phyloP scores from a whole-genome alignment of 345 rosid genomes.

The Cardamine resedifolia region DNA sequence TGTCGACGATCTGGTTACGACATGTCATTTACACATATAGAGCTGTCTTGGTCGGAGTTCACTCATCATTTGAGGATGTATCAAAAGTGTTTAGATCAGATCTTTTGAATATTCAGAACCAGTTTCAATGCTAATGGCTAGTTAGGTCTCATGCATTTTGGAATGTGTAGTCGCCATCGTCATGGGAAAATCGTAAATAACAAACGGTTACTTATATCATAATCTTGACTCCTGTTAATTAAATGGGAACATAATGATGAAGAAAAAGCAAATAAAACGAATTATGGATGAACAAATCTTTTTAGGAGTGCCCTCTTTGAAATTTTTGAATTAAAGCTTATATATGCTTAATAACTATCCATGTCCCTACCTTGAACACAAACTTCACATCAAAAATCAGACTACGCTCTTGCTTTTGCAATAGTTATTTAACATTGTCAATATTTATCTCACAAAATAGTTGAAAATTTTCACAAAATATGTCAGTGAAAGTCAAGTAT shows the following conservation, averaged over 20 bases:
- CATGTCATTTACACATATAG: too few relatives aligned
- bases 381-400: not conserved
- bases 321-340: slow-evolving; percentile 34
- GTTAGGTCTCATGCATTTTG: not conserved
- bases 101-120: not conserved
- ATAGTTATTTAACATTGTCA: not conserved
- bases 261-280: slow-evolving; percentile 12
- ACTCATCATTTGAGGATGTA: slow-evolving; percentile 17
- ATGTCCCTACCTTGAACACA: slow-evolving; percentile 37
- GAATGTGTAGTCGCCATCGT: not conserved
- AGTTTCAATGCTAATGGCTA: not conserved
- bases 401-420: slow-evolving; percentile 13
- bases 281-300: slow-evolving; percentile 29
- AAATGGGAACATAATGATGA: slow-evolving; percentile 30
- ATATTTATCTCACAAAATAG: slow-evolving; percentile 7
- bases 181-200: not conserved
- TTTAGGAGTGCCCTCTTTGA: slow-evolving; percentile 32
- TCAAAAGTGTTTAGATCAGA: not conserved
- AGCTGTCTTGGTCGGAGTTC: slow-evolving; percentile 40
- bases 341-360: slow-evolving; percentile 29
- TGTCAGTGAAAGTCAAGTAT: not conserved
- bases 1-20: slow-evolving; percentile 32
- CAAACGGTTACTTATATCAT: slow-evolving; percentile 5
- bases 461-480: not conserved
- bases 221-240: not conserved